These are phyloP conservation scores for Anthracocystis walkeri DNA, from an alignment of 1,284 basidiomycete species.

Conservation along the genomic window DNA sequence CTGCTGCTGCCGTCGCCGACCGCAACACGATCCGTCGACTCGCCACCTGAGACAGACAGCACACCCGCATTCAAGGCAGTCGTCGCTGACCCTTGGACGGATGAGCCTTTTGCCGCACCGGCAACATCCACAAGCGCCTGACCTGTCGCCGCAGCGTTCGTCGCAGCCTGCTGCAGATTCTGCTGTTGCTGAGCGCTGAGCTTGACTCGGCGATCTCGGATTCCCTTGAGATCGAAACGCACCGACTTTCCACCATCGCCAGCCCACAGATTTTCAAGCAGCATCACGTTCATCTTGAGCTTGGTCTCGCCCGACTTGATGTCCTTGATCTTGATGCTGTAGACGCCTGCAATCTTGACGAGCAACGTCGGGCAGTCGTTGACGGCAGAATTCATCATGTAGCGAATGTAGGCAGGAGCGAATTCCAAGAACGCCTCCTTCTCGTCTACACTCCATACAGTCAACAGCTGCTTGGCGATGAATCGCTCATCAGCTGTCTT, in stretches of 20 bases:
- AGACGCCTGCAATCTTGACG: constrained; percentile 64
- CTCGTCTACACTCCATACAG: constrained; percentile 64
- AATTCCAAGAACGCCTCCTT: constrained; percentile 65
- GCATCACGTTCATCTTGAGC: constrained; percentile 63
- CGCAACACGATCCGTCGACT: not conserved
- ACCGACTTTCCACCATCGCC: constrained; percentile 48
- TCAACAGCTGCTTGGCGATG: constrained; percentile 62
- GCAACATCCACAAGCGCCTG: constrained; percentile 32
- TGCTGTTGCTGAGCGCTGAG: constrained; percentile 46
- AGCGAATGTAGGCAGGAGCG: constrained; percentile 62
- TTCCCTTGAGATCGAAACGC: constrained; percentile 64
- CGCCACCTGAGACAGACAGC: constrained; percentile 9
- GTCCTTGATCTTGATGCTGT: constrained; percentile 66
- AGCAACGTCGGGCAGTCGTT: constrained; percentile 60
- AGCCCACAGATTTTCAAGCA: constrained; percentile 63
- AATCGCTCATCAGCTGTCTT: constrained; percentile 58
- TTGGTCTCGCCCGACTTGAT: constrained; percentile 52
- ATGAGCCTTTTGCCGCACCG: constrained; percentile 26
- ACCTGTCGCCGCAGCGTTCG: constrained; percentile 16
- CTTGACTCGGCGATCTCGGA: constrained; percentile 58
- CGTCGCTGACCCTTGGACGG: constrained; percentile 27
- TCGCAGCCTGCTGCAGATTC: constrained; percentile 28
- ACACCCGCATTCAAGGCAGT: constrained; percentile 25
- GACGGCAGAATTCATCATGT: constrained; percentile 58
- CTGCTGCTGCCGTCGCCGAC: not conserved